Conservation (phyloP, 2,329 filamentous ascomycete genomes). For the Ceratocystiopsis sp. region DNA sequence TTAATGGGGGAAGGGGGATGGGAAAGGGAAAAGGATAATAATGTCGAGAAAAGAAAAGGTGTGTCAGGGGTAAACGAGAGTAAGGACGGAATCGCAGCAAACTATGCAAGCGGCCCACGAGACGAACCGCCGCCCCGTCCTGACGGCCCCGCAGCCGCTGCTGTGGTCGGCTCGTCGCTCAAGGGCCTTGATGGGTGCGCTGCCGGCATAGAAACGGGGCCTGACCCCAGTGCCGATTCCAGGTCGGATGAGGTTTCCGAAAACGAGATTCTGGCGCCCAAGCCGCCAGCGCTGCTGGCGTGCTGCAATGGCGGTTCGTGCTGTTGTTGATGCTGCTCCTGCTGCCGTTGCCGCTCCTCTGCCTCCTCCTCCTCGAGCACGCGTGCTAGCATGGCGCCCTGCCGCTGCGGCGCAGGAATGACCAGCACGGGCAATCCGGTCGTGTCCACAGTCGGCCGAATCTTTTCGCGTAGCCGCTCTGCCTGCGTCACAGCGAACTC, state of each 20-base stretch:
- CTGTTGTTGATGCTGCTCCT: neutral
- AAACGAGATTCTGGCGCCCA: too few relatives aligned
- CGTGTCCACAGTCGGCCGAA: slow-evolving; percentile 35
- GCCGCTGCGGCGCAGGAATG: slow-evolving; percentile 44
- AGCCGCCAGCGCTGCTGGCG: neutral
- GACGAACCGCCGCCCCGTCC: neutral
- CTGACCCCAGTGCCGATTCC: too few relatives aligned
- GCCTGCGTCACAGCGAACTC: slow-evolving; percentile 45
- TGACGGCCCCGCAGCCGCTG: too few relatives aligned
- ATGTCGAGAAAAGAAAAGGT: neutral
- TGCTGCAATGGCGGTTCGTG: neutral
- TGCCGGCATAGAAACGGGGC: too few relatives aligned
- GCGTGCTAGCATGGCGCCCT: slow-evolving; percentile 36
- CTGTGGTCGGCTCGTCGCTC: too few relatives aligned
- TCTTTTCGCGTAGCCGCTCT: slow-evolving; percentile 39
- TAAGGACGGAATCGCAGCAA: too few relatives aligned
- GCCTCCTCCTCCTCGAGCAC: slow-evolving; percentile 36
- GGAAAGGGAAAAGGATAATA: neutral
- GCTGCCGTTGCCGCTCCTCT: slow-evolving; percentile 3
- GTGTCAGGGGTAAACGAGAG: too few relatives aligned
- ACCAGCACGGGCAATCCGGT: slow-evolving; percentile 40
- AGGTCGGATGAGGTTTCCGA: too few relatives aligned
- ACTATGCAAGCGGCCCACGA: neutral
- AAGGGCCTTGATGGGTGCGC: too few relatives aligned
- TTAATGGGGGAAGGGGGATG: neutral